A percentile compares a stretch with the other conserved stretches of the same genome.
These are phyloP conservation scores for Termitomyces titanicus DNA, from an alignment of 768 basidiomycete genomes.

Conservation along the genomic window DNA sequence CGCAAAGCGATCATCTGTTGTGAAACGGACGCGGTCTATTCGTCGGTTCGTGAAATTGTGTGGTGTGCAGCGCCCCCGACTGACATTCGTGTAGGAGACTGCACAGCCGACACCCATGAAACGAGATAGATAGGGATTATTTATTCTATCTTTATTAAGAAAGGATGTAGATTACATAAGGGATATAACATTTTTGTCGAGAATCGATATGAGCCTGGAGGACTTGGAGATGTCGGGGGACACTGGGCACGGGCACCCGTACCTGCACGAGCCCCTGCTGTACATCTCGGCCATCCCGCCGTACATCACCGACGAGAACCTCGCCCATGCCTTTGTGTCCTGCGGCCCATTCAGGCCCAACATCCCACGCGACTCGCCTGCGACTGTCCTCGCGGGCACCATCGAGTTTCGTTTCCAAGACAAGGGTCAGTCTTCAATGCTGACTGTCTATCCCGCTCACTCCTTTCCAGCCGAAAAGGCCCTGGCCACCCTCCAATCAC, in stretches of 20 bases:
- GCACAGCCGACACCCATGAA: slow-evolving; percentile 5
- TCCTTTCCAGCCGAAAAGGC: slow-evolving; percentile 75
- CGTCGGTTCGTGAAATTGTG: neutral
- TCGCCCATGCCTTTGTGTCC: slow-evolving; percentile 67
- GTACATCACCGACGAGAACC: slow-evolving; percentile 70
- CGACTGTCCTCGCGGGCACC: slow-evolving; percentile 60
- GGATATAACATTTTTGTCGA: no score
- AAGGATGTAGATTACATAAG: no score
- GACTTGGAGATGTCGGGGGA: no score
- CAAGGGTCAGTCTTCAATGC: slow-evolving; percentile 53
- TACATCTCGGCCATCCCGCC: slow-evolving; percentile 78
- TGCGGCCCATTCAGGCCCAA: slow-evolving; percentile 83
- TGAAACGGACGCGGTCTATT: slow-evolving; percentile 11
- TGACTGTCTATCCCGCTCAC: neutral
- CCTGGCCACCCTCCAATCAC: slow-evolving; percentile 76
- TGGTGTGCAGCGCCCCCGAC: neutral
- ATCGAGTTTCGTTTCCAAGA: slow-evolving; percentile 84
- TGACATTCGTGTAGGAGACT: neutral
- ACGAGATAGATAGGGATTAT: no score
- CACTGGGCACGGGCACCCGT: slow-evolving; percentile 63
- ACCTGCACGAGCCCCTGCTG: slow-evolving; percentile 78
- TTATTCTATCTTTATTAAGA: slow-evolving; percentile 10
- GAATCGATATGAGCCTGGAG: no score
- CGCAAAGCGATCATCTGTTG: slow-evolving; percentile 5
- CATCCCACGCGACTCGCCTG: slow-evolving; percentile 59